Evolutionary conservation across 176 grass and related monocot genomes (phyloP).

Genomic region (Otatea glauca): DNA sequence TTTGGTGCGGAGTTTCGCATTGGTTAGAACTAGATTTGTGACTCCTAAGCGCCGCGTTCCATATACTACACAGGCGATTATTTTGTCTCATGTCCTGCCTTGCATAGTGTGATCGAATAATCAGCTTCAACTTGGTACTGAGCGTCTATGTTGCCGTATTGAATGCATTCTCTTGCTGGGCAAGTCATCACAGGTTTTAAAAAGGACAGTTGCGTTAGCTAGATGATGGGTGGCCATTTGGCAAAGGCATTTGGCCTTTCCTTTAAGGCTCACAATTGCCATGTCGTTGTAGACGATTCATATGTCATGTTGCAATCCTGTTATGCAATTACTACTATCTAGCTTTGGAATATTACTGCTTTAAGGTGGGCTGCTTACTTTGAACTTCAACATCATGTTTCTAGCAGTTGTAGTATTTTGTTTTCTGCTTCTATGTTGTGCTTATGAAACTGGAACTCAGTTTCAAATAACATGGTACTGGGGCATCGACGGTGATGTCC

Average conservation of each 20-base stretch:
- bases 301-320: constrained; percentile 14
- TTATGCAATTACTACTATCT: constrained; percentile 10
- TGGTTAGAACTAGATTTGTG: constrained; percentile 1
- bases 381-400: constrained; percentile 29
- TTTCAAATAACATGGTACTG: no score
- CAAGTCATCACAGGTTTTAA: constrained; percentile 6
- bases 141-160: constrained; percentile 4
- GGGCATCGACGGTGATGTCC: no score
- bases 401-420: constrained; percentile 4
- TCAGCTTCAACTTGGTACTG: not conserved
- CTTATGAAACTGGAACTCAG: not conserved
- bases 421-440: constrained; percentile 7
- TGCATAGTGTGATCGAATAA: constrained; percentile 5
- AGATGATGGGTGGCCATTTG: not conserved
- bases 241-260: not conserved
- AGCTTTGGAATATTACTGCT: constrained; percentile 18
- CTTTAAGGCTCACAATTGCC: not conserved
- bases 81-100: not conserved
- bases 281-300: constrained; percentile 29
- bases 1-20: not conserved
- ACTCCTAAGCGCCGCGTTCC: not conserved
- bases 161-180: constrained; percentile 34
- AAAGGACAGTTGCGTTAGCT: constrained; percentile 1
- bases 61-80: not conserved
- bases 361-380: constrained; percentile 11